Conservation (phyloP, 768 basidiomycete species). For the Dendrothele bispora region DNA sequence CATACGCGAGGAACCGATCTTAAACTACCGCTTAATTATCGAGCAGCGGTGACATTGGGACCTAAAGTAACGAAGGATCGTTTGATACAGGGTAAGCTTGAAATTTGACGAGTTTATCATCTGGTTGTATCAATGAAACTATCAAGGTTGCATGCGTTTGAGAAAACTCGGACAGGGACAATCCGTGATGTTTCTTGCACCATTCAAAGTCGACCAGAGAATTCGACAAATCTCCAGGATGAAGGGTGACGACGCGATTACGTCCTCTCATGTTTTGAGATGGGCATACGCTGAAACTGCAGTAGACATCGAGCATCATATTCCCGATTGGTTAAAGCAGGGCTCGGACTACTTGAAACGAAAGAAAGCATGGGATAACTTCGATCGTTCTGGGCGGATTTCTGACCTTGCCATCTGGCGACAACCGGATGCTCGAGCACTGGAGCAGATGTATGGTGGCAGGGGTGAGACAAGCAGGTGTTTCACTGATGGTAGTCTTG, state of each 20-base stretch:
- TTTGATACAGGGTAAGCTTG: conserved; percentile 43
- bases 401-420: conserved; percentile 19
- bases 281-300: conserved; percentile 50
- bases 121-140: too few species aligned
- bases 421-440: conserved; percentile 23
- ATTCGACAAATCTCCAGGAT: conserved; percentile 30
- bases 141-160: conserved; percentile 56
- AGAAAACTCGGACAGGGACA: conserved; percentile 47
- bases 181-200: conserved; percentile 46
- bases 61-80: conserved; percentile 53
- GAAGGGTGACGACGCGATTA: conserved; percentile 7
- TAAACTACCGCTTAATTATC: conserved; percentile 41
- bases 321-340: conserved; percentile 44
- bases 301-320: conserved; percentile 35
- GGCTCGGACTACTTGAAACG: conserved; percentile 29
- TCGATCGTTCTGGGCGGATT: background rate
- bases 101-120: too few species aligned
- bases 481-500: conserved; percentile 4
- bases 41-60: conserved; percentile 50
- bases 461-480: background rate
- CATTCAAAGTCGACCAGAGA: conserved; percentile 35
- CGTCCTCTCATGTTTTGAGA: conserved; percentile 33
- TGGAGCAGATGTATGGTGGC: conserved; percentile 24
- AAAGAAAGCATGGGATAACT: conserved; percentile 10
- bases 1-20: conserved; percentile 57